Base-by-base conservation (phyloP, 352 stramenopile genomes). In the Globisporangium recalcitrans region DNA sequence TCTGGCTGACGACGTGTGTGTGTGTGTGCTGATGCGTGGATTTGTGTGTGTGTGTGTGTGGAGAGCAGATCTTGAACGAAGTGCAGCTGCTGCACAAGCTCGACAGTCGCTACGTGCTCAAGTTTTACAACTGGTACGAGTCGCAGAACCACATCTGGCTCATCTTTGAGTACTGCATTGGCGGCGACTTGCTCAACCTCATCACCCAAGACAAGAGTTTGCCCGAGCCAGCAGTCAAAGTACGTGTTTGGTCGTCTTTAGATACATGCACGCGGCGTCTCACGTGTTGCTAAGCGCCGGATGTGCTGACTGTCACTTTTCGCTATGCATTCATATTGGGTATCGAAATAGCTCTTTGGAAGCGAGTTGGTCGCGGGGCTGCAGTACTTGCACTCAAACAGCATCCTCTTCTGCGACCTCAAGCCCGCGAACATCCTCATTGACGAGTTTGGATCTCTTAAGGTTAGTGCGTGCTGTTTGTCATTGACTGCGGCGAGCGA, bases 111-210 rank as follows among this genome's bases (percentile, higher is more conserved):
- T 78, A 96, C 66, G 83, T 96, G 47, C 73, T 97, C 61, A 93
- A 89, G 71, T 98, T 98, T 67, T 93, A 88, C 78, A 95, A 97
- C 71, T 98, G 92, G 92, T 98, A 98, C 78, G 92, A 98, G 75
- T 97, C 91, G 57, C 78, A 90, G 60, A 97, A 98, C 75, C 95
- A 97, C 78, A 94, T 98, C 42, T 98, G 91, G 91, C 77, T 98
- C 62, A 97, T 98, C 65, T 80, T 97, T 27, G 92, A 98, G 77
- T 97, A 90, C 73, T 97, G 90, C 60, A 96, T 97, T 57, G 92
- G 91, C 51, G 90, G 89, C 44, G 87, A 96, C 66, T 71, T 97
- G 63, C 77, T 95, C 52, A 94, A 94, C 34, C 76, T 97, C 62
- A 90, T 97, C 60, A 93, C 88, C 24, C 87, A 97, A 67, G 85